These are phyloP conservation scores for Pythium aristosporum DNA, from an alignment of 352 stramenopile genomes.

Conservation along the genomic window DNA sequence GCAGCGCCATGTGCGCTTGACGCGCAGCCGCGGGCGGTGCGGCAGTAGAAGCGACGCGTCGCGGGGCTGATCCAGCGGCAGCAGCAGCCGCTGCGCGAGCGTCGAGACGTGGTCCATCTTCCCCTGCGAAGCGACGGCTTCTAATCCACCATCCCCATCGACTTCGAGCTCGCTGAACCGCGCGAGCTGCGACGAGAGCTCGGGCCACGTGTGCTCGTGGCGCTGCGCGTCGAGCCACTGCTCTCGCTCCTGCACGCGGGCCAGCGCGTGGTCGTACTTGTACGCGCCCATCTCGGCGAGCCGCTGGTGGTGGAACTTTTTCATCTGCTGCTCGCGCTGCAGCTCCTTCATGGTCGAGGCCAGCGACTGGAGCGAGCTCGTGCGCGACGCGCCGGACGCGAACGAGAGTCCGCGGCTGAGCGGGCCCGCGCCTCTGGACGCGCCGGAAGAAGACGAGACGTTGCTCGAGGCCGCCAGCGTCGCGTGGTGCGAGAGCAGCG, in stretches of 20 bases:
- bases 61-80: constrained; percentile 67
- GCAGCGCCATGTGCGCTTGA: constrained; percentile 85
- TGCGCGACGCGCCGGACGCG: constrained; percentile 2
- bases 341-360: constrained; percentile 75
- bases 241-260: constrained; percentile 52
- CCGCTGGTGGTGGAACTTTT: constrained; percentile 65
- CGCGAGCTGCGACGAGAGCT: constrained; percentile 49
- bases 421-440: not conserved
- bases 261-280: constrained; percentile 64
- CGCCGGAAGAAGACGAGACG: constrained; percentile 1
- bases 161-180: constrained; percentile 23
- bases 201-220: constrained; percentile 56
- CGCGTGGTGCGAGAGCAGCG: constrained; percentile 58
- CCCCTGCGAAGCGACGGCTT: constrained; percentile 28
- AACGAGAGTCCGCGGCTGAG: constrained; percentile 7
- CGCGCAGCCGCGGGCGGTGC: constrained; percentile 65
- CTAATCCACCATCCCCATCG: constrained; percentile 18
- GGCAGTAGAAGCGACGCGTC: constrained; percentile 47
- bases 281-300: constrained; percentile 73
- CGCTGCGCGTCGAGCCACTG: constrained; percentile 60
- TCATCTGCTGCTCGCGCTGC: constrained; percentile 84
- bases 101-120: constrained; percentile 58
- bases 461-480: constrained; percentile 21
- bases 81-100: constrained; percentile 56
- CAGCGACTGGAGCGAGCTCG: constrained; percentile 46